Base-by-base conservation (phyloP, 1,139 yeast genomes). In the Candida pseudoviswanathii region DNA sequence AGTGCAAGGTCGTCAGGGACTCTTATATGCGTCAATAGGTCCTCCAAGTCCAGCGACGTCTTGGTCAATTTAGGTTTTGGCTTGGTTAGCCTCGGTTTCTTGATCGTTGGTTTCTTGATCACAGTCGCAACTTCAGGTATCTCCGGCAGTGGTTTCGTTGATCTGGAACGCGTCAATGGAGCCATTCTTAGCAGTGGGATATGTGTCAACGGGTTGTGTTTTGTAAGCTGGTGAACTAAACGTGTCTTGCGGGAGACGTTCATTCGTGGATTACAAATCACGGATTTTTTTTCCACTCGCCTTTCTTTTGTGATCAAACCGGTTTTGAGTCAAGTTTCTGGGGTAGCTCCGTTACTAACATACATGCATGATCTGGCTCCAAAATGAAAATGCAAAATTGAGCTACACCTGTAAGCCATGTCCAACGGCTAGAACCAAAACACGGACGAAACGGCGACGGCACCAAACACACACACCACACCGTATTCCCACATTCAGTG, bases 1-100 rank as follows among this genome's bases (percentile, higher is more conserved):
- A 82, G 60, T 6, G 54, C 48, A 10, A 63, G 52, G 47, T 67
- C 66, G 2, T 53, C 45, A 0, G 77, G 74, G 3, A 64, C 55
- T 3, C 50, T 55, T 5, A 70, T 58, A 48, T 65, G 70, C 1
- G 54, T 45, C 24, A 73, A 54, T 5, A 58, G 51, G 29, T 70
- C 74, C 54, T 74, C 78, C 24, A 67, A 58, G 36, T 59, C 50
- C 40, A 49, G 49, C 4, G 33, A 21, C 10, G 52, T 27, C 33
- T 53, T 46, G 26, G 50, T 26, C 24, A 51, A 33, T 38, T 45
- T 42, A 16, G 52, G 55, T 41, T 38, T 47, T 26, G 36, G 44
- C 9, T 36, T 40, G 9, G 31, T 5, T 41, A 43, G n/a, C 45
- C 29, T 42, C 2, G 41, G 45, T 37, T 46, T 49, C 11, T 43